phyloP scores from a whole-genome alignment of 805 yeast species.

The Priceomyces medius region DNA sequence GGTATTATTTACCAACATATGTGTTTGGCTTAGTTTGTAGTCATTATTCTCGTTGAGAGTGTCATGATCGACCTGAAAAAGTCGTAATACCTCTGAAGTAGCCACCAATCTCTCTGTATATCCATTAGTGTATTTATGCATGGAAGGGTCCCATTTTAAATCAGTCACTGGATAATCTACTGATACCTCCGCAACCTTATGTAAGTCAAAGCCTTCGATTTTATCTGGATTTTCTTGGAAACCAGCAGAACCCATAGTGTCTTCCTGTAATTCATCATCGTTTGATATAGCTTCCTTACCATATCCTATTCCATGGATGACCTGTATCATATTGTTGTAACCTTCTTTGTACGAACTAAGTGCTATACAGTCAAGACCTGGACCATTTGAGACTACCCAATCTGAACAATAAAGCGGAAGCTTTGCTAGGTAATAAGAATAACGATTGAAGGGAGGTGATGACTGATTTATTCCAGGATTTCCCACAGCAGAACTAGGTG shows the following conservation, averaged over 20 bases:
- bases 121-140: constrained; percentile 23
- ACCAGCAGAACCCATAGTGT: constrained; percentile 7
- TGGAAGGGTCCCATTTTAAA: constrained; percentile 70
- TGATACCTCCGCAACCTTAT: constrained; percentile 48
- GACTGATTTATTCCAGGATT: neutral
- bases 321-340: constrained; percentile 60
- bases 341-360: constrained; percentile 83
- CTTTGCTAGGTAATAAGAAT: constrained; percentile 9
- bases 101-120: constrained; percentile 55
- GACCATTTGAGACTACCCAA: constrained; percentile 26
- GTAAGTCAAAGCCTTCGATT: constrained; percentile 41
- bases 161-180: constrained; percentile 71
- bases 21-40: constrained; percentile 39
- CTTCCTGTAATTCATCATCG: constrained; percentile 17
- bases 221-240: constrained; percentile 6
- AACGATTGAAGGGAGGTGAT: constrained; percentile 3
- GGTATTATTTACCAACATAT: constrained; percentile 37
- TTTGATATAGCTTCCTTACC: constrained; percentile 20
- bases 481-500: constrained; percentile 9
- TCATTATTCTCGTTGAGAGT: constrained; percentile 40
- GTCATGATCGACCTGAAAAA: constrained; percentile 56
- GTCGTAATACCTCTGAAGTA: constrained; percentile 67
- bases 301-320: constrained; percentile 35
- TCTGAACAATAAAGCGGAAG: constrained; percentile 22
- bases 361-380: constrained; percentile 52